Evolutionary conservation across 2,329 filamentous ascomycete genomes (phyloP), one percentile per base, ranked within the genome.

Genomic region (Penicillium freii): DNA sequence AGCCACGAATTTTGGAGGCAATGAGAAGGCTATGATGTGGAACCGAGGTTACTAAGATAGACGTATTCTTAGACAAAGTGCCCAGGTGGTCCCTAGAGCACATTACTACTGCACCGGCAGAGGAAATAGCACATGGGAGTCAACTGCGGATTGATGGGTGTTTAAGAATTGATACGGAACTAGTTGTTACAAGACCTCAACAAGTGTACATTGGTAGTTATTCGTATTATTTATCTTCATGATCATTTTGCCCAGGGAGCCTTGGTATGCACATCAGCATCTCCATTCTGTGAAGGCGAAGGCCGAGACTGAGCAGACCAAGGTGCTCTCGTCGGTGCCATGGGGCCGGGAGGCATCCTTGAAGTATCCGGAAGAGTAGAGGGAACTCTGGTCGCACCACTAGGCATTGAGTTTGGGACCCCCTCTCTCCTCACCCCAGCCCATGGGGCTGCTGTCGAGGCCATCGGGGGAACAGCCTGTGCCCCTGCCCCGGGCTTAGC

Each of bases 161-260:
- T 6, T 13, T 40, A 2, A 13, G 10, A 25, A 25, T 21, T 40
- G 47, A 31, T 21, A 40, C 9, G 27, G 36, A 29, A 40, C 33
- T 49, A 49, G 5, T 9, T 31, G 25, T 39, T 42, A 40, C 27
- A 34, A n/a, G 15, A 27, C 25, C 5, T 3, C 29, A 34, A 17
- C 5, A 45, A 27, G 2, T 33, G 17, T 27, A 36, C 5, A 45
- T 52, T 36, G 13, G n/a, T n/a, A 31, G 11, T 10, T 31, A 38
- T 27, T 52, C 21, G 21, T 42, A 21, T 50, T 29, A 27, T 23
- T 27, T 29, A 29, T 36, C 3, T 27, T 17, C 6, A 21, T 27
- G 1, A 47, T 65, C 59, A 70, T 56, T 67, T 73, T 3, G 70
- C 70, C 75, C 75, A 77, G 15, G 76, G 76, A 15, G 75, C 75